These are phyloP conservation scores for Oryza nivara DNA, from an alignment of 176 grass and related monocot species.

Conservation along the genomic window DNA sequence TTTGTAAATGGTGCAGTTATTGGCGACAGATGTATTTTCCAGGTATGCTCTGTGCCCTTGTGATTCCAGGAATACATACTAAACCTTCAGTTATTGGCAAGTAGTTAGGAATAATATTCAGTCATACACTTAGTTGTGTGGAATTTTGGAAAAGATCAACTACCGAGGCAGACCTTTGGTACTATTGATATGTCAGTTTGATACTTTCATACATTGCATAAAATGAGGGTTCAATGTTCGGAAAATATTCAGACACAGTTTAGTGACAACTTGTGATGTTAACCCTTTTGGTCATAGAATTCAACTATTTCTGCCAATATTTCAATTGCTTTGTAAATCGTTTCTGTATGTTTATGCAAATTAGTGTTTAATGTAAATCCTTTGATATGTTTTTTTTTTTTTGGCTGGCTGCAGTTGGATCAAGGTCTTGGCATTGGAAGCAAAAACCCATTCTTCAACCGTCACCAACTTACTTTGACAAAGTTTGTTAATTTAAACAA, in stretches of 20 bases:
- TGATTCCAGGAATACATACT: slow-evolving; percentile 17
- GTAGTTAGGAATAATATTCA: neutral
- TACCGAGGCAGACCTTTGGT: neutral
- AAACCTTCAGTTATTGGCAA: slow-evolving; percentile 4
- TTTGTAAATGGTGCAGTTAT: slow-evolving; percentile 83
- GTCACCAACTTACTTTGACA: slow-evolving; percentile 82
- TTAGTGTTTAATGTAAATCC: slow-evolving; percentile 24
- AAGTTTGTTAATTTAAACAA: slow-evolving; percentile 92
- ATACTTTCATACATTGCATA: neutral
- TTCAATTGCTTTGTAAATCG: neutral
- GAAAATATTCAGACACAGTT: neutral
- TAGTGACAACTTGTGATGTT: neutral
- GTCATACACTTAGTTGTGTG: neutral
- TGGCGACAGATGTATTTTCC: slow-evolving; percentile 90
- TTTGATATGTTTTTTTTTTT: slow-evolving; percentile 27
- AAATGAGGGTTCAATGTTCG: neutral
- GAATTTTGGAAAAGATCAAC: slow-evolving; percentile 7
- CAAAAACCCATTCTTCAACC: slow-evolving; percentile 93
- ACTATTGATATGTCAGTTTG: slow-evolving; percentile 8
- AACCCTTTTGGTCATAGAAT: neutral
- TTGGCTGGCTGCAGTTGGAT: slow-evolving; percentile 73
- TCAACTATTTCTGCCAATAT: slow-evolving; percentile 16
- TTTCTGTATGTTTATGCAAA: neutral
- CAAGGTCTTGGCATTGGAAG: slow-evolving; percentile 97
- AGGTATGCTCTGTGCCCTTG: slow-evolving; percentile 54